Conservation (phyloP, 2,329 filamentous ascomycete species). For the Hypoxylon sp. region DNA sequence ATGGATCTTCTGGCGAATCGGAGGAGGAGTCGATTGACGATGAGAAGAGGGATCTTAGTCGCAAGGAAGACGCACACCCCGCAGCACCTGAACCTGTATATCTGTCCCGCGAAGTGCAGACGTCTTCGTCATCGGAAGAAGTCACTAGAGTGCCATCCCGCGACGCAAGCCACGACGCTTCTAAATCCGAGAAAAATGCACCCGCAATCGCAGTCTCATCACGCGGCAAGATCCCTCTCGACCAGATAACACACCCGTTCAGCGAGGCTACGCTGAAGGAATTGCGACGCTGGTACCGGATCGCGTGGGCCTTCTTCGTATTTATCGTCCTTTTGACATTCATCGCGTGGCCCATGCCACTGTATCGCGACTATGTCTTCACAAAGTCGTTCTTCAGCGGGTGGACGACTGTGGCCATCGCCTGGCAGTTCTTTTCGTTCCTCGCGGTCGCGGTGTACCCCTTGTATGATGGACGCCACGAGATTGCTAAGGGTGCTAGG, state of each 20-base stretch:
- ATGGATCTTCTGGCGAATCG: too few relatives aligned
- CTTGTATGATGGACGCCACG: slow-evolving; percentile 60
- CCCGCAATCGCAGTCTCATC: background rate
- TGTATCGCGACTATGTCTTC: slow-evolving; percentile 65
- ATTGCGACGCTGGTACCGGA: slow-evolving; percentile 55
- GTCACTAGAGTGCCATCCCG: background rate
- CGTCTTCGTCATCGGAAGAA: slow-evolving; percentile 8
- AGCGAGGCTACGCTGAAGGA: slow-evolving; percentile 53
- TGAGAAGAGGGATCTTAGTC: slow-evolving; percentile 19
- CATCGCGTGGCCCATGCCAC: slow-evolving; percentile 63
- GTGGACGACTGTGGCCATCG: slow-evolving; percentile 60
- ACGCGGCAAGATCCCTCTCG: slow-evolving; percentile 47
- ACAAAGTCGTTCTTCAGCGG: slow-evolving; percentile 60
- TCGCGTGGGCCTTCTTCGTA: slow-evolving; percentile 58
- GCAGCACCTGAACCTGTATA: slow-evolving; percentile 3
- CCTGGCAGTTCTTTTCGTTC: slow-evolving; percentile 64
- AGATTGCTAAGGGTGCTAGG: slow-evolving; percentile 51
- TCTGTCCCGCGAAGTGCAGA: slow-evolving; percentile 17
- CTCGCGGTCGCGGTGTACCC: slow-evolving; percentile 62
- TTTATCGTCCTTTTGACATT: slow-evolving; percentile 61
- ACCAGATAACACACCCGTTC: slow-evolving; percentile 61
- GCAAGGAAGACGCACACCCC: slow-evolving; percentile 4
- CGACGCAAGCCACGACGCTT: background rate
- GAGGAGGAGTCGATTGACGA: slow-evolving; percentile 30
- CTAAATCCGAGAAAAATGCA: slow-evolving; percentile 3